These are phyloP conservation scores for Digitaria exilis DNA, from an alignment of 202 grass and related monocot species.

Conservation along the genomic window DNA sequence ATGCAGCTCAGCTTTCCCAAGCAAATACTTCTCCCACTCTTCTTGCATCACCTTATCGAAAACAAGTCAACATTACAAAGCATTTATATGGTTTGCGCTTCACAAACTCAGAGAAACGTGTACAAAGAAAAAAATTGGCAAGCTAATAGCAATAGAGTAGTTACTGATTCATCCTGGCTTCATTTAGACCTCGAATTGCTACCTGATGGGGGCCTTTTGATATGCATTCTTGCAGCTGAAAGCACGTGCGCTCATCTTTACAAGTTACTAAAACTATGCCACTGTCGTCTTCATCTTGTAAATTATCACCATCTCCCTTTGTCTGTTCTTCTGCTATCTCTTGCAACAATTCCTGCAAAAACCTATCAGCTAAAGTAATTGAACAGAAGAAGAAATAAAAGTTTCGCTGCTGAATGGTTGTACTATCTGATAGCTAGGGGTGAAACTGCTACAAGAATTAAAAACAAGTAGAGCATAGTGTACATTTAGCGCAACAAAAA, in stretches of 20 bases:
- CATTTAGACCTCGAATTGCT: slow-evolving; percentile 29
- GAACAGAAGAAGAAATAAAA: slow-evolving; percentile 15
- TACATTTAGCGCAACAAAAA: slow-evolving; percentile 11
- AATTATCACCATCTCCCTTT: slow-evolving; percentile 41
- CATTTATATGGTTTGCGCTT: slow-evolving; percentile 5
- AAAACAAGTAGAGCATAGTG: background rate
- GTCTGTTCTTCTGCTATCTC: slow-evolving; percentile 88
- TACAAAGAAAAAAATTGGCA: background rate
- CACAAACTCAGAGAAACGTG: slow-evolving; percentile 4
- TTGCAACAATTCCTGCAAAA: slow-evolving; percentile 82
- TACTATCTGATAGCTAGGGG: slow-evolving; percentile 20
- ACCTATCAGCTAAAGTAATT: slow-evolving; percentile 27
- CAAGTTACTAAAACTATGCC: slow-evolving; percentile 84
- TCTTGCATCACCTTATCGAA: slow-evolving; percentile 73
- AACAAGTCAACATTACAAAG: slow-evolving; percentile 26
- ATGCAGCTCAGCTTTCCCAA: slow-evolving; percentile 80
- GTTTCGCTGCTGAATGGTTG: background rate
- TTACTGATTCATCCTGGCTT: slow-evolving; percentile 18
- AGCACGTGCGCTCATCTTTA: slow-evolving; percentile 91
- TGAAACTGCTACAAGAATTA: slow-evolving; percentile 32
- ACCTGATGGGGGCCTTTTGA: slow-evolving; percentile 71
- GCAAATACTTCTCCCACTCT: slow-evolving; percentile 96
- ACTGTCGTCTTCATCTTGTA: slow-evolving; percentile 42
- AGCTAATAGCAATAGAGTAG: slow-evolving; percentile 25
- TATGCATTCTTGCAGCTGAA: slow-evolving; percentile 93